Evolutionary conservation across 208 protist species (phyloP).

Genomic region (Trypanosoma boissoni): DNA sequence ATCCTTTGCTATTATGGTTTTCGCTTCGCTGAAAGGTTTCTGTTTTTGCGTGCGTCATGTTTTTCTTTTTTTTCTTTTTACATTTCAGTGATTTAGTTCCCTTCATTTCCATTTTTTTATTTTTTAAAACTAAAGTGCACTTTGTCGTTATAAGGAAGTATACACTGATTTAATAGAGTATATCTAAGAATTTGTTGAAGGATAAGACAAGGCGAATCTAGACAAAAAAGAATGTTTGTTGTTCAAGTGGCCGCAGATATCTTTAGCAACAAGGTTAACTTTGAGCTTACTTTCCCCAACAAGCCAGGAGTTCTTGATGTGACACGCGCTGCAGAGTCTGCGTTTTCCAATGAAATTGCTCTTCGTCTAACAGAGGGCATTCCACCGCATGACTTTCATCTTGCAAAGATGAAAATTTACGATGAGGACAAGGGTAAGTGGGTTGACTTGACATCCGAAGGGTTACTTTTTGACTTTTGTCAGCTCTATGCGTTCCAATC

Average conservation of each 20-base stretch:
- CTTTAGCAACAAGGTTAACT: constrained; percentile 90
- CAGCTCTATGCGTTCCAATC: constrained; percentile 91
- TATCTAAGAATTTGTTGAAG: too few species aligned
- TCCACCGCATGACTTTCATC: constrained; percentile 76
- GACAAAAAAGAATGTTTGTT: constrained; percentile 87
- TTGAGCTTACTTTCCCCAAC: constrained; percentile 81
- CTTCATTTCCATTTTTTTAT: not conserved
- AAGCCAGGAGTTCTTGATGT: constrained; percentile 70
- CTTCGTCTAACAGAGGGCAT: constrained; percentile 65
- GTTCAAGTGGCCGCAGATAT: constrained; percentile 87
- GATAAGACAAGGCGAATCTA: too few species aligned
- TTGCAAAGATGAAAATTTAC: constrained; percentile 86
- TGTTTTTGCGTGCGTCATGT: not conserved
- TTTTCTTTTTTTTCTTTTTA: not conserved
- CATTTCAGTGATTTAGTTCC: not conserved
- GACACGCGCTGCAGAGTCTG: constrained; percentile 45
- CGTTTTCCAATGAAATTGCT: constrained; percentile 79
- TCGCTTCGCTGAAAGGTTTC: not conserved
- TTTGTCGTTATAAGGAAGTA: too few species aligned
- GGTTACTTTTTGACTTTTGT: constrained; percentile 76
- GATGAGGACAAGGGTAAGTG: constrained; percentile 88
- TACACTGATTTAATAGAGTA: too few species aligned
- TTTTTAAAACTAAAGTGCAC: too few species aligned
- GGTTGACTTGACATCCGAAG: constrained; percentile 78
- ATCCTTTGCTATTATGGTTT: not conserved